Evolutionary conservation across 768 basidiomycete species (phyloP).

Genomic region (Tylopilus sp.): DNA sequence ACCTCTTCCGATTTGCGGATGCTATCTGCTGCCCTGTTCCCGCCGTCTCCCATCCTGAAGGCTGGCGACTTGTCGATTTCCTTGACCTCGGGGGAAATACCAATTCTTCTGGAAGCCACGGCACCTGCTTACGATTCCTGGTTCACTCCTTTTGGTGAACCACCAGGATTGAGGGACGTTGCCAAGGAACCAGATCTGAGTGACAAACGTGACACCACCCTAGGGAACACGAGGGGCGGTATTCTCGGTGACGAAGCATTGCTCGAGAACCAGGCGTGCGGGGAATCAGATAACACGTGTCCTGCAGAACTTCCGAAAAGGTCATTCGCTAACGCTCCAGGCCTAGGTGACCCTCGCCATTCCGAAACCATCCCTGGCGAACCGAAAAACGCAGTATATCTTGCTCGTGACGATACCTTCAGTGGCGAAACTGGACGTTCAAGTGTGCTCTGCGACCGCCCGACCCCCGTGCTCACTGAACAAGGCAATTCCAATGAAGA

Average conservation of each 20-base stretch:
- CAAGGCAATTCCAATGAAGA: conserved; percentile 3
- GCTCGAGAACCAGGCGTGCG: conserved; percentile 1
- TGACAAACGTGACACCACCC: not conserved
- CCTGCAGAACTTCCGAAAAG: not conserved
- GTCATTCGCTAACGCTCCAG: not conserved
- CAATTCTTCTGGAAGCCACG: conserved; percentile 41
- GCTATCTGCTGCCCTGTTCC: conserved; percentile 34
- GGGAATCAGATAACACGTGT: conserved; percentile 2
- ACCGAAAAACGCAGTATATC: not conserved
- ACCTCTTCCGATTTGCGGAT: conserved; percentile 42
- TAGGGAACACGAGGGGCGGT: not conserved
- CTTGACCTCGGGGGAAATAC: conserved; percentile 48
- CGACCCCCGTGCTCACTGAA: not conserved
- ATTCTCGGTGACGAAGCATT: not conserved
- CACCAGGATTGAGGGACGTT: conserved; percentile 2
- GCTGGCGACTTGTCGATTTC: conserved; percentile 36
- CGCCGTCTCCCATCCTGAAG: conserved; percentile 46
- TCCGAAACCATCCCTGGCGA: not conserved
- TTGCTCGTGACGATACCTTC: not conserved
- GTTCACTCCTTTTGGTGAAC: not conserved
- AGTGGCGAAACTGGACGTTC: not conserved
- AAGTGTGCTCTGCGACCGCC: not conserved
- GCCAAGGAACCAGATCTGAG: conserved; percentile 2
- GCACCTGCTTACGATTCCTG: conserved; percentile 7
- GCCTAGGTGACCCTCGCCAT: not conserved